phyloP scores from a whole-genome alignment of 129 eudicot genomes.

The Centella asiatica region DNA sequence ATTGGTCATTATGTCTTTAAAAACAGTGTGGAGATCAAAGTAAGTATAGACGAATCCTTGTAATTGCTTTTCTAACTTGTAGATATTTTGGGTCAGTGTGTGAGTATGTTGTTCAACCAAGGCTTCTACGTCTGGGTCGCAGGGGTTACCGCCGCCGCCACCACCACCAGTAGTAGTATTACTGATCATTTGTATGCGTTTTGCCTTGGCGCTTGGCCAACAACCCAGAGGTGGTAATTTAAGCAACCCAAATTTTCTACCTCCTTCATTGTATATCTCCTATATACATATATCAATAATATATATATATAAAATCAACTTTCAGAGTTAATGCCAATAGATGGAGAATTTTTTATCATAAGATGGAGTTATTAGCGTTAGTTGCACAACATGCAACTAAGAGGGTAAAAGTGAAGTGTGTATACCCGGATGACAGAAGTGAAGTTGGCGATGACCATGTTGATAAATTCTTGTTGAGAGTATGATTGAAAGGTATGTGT shows the following conservation, averaged over 20 bases:
- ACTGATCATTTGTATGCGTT: too few relatives aligned
- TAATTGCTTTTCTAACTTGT: conserved; percentile 19
- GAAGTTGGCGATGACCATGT: conserved; percentile 41
- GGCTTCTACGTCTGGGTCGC: conserved; percentile 22
- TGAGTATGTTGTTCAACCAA: conserved; percentile 23
- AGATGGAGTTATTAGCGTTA: too few relatives aligned
- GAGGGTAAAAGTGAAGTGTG: too few relatives aligned
- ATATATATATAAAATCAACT: not conserved
- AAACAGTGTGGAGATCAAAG: conserved; percentile 19
- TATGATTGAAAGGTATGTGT: conserved; percentile 10
- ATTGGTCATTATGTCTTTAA: conserved; percentile 14
- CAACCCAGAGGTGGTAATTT: conserved; percentile 34
- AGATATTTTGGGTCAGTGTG: conserved; percentile 3
- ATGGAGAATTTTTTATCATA: not conserved
- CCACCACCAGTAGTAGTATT: too few relatives aligned
- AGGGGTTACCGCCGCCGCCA: conserved; percentile 10
- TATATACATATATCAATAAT: conserved; percentile 6
- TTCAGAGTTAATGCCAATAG: too few relatives aligned
- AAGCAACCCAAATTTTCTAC: conserved; percentile 40
- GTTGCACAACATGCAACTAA: conserved; percentile 7
- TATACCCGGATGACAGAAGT: conserved; percentile 34
- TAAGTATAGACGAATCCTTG: conserved; percentile 29
- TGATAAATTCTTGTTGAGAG: conserved; percentile 17
- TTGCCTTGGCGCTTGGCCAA: conserved; percentile 20
- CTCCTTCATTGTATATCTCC: conserved; percentile 40